A percentile compares a stretch with the other conserved stretches of the same genome.
Evolutionary conservation across 768 basidiomycete species (phyloP).

Genomic region (Naganishia randhawae): DNA sequence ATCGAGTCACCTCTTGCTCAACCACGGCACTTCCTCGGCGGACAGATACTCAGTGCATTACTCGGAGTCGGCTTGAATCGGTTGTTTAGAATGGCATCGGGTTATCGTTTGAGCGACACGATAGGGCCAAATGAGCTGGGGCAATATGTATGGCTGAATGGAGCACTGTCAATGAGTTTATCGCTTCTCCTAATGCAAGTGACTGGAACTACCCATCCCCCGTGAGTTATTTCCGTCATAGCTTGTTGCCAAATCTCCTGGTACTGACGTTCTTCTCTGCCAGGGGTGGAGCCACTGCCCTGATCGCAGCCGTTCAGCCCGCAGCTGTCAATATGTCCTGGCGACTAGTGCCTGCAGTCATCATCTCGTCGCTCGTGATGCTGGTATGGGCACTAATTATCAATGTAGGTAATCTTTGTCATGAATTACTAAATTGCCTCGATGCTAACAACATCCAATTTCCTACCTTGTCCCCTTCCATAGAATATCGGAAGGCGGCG

Average conservation of each 20-base stretch:
- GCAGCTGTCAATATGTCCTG: constrained; percentile 32
- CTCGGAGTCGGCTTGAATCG: constrained; percentile 34
- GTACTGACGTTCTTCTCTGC: neutral
- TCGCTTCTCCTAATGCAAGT: constrained; percentile 33
- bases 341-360: constrained; percentile 34
- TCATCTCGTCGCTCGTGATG: constrained; percentile 35
- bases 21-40: constrained; percentile 37
- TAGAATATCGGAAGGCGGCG: constrained; percentile 39
- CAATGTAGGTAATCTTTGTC: constrained; percentile 29
- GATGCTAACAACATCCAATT: too few relatives aligned
- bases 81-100: constrained; percentile 31
- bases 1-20: constrained; percentile 40
- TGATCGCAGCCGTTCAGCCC: constrained; percentile 33
- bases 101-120: constrained; percentile 23
- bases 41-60: constrained; percentile 36
- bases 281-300: constrained; percentile 40
- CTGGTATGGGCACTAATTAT: constrained; percentile 40
- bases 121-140: constrained; percentile 28
- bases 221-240: constrained; percentile 29
- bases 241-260: neutral
- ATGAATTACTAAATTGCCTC: neutral
- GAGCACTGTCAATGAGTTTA: constrained; percentile 33
- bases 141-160: constrained; percentile 30
- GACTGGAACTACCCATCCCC: constrained; percentile 36
- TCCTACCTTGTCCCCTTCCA: too few relatives aligned